Percentiles rank a stretch among this genome's conserved stretches.
Evolutionary conservation across 106 monocot species (phyloP).

Genomic region (Phalaenopsis aphrodite): DNA sequence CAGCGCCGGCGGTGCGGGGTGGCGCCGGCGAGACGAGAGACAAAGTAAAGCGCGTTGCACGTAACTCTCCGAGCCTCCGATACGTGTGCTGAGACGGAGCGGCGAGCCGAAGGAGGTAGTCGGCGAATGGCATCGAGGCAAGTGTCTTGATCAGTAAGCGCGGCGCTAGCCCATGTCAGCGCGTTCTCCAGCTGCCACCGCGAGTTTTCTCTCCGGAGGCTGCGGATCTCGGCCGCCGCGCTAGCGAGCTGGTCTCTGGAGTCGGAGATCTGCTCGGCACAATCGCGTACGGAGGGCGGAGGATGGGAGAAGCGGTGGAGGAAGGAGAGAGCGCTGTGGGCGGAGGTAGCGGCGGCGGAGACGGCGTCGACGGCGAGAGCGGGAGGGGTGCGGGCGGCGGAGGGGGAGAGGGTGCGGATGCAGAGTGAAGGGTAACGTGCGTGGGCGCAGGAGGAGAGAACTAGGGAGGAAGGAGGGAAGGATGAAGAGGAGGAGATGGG

Average conservation of each 20-base stretch:
- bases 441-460: conserved; percentile 15
- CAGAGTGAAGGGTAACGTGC: conserved; percentile 24
- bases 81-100: conserved; percentile 17
- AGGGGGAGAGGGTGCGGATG: conserved; percentile 18
- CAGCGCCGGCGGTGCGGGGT: conserved; percentile 5
- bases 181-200: conserved; percentile 33
- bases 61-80: conserved; percentile 15
- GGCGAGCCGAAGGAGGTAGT: not conserved
- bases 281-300: conserved; percentile 19
- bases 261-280: conserved; percentile 26
- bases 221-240: conserved; percentile 21
- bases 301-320: conserved; percentile 10
- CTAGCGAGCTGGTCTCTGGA: conserved; percentile 25
- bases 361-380: conserved; percentile 19
- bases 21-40: conserved; percentile 15
- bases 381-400: conserved; percentile 11
- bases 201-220: conserved; percentile 14
- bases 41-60: conserved; percentile 35
- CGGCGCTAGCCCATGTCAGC: conserved; percentile 41
- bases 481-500: not conserved
- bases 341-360: conserved; percentile 15
- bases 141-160: conserved; percentile 36
- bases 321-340: conserved; percentile 8
- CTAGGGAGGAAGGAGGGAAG: conserved; percentile 1
- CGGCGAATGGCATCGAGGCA: conserved; percentile 22